Percentiles rank a stretch among this genome's conserved stretches.
These are phyloP conservation scores for Colletotrichum tabaci DNA, from an alignment of 2,329 filamentous ascomycete genomes.

Conservation along the genomic window DNA sequence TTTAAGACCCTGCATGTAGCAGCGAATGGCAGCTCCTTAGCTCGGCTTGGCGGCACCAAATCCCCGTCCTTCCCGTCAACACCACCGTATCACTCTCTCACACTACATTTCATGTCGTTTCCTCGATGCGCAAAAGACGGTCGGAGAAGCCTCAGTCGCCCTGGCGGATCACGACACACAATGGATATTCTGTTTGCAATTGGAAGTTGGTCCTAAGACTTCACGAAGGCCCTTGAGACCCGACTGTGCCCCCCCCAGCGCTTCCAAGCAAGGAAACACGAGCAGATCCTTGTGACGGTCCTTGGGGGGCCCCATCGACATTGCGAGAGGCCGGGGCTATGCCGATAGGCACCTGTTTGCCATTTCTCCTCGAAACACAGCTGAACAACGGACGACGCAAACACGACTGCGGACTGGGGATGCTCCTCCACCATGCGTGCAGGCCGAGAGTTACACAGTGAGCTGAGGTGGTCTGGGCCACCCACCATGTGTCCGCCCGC, in stretches of 20 bases:
- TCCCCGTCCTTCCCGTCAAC: not conserved
- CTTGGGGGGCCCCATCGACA: not conserved
- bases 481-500: not conserved
- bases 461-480: not conserved
- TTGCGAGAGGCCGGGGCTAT: not conserved
- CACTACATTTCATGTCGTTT: not conserved
- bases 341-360: not conserved
- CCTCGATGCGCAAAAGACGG: too few relatives aligned
- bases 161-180: not conserved
- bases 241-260: not conserved
- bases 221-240: not conserved
- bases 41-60: conserved; percentile 8
- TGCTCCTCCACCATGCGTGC: not conserved
- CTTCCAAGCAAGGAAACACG: not conserved
- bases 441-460: conserved; percentile 1
- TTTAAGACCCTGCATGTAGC: conserved; percentile 9
- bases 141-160: not conserved
- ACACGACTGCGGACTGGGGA: not conserved
- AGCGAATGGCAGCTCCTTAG: conserved; percentile 7
- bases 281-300: not conserved
- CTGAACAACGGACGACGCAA: conserved; percentile 1
- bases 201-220: not conserved
- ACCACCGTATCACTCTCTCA: not conserved
- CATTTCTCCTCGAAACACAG: conserved; percentile 9
- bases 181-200: not conserved